Conservation (phyloP, 1,284 basidiomycete genomes). For the Papiliotrema flavescens region DNA sequence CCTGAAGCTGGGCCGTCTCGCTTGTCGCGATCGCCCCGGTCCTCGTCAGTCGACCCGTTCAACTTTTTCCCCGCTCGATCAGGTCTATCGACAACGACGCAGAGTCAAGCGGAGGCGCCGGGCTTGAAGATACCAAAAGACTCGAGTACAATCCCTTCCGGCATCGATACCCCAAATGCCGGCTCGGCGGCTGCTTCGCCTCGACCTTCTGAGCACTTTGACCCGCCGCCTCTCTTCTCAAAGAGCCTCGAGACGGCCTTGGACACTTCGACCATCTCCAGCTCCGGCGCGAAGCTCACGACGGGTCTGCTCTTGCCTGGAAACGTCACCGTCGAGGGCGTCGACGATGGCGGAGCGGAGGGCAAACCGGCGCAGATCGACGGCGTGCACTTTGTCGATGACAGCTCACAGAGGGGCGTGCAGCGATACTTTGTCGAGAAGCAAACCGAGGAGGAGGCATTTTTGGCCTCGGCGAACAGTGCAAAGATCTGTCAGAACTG, state of each 20-base stretch:
- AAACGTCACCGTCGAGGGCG: slow-evolving; percentile 24
- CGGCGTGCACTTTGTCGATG: neutral
- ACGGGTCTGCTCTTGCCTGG: slow-evolving; percentile 26
- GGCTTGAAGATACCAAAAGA: too few relatives aligned
- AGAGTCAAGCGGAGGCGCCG: neutral
- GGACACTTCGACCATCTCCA: neutral
- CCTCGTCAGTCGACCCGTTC: neutral
- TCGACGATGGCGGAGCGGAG: neutral
- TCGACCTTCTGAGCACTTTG: slow-evolving; percentile 20
- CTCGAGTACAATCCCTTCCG: too few relatives aligned
- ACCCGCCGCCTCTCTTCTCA: slow-evolving; percentile 27
- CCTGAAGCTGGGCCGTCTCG: neutral
- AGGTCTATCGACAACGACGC: neutral
- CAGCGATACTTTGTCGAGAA: slow-evolving; percentile 34
- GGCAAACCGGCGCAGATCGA: neutral
- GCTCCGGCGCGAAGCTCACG: neutral
- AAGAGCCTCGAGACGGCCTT: slow-evolving; percentile 7
- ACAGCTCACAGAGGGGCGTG: slow-evolving; percentile 22
- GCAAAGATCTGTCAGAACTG: slow-evolving; percentile 40
- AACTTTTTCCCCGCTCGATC: neutral
- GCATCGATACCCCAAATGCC: too few relatives aligned
- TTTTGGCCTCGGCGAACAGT: slow-evolving; percentile 40
- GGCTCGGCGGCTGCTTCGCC: neutral
- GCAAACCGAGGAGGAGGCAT: slow-evolving; percentile 30
- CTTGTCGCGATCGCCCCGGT: neutral